Evolutionary conservation across 345 rosid genomes (phyloP), one percentile per base, ranked within the genome.

Genomic region (Acer negundo): DNA sequence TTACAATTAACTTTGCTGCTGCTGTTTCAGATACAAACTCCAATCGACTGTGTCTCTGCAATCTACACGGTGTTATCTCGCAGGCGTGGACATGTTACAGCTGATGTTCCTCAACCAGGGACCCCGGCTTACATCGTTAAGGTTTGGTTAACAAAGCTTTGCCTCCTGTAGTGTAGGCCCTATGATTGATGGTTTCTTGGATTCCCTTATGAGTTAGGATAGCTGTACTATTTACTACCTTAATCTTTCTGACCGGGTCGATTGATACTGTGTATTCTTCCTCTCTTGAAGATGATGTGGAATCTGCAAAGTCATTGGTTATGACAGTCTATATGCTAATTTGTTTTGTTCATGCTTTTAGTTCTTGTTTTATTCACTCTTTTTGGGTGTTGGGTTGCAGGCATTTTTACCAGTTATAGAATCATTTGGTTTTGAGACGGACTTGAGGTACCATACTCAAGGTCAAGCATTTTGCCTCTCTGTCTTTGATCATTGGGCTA

Each of bases 91-190:
- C 98, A 94, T 77, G 97, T 94, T 64, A 96, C 99, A 22, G 93
- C 98, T 44, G 97, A 96, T 83, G 93, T 96, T 78, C 99, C 99
- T 78, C 99, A 94, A 82, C 98, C 99, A 0, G 97, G 99, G 75
- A 96, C 98, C 13, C 99, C 99, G 0, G 91, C 92, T 66, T 96
- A 96, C 80, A 94, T 91, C 67, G 99, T 96, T 62, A 96, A 96
- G 98, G 98, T 93, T 47, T 73, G 79, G 49, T 65, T n/a, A 55
- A n/a, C 79, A 61, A 23, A 69, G 8, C 42, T 76, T 77, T 62
- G 10, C 74, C 7, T 73, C 10, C 17, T 42, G n/a, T 65, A 40
- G 62, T 42, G 15, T 65, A 38, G 62, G 1, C 35, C 24, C 47
- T 31, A 28, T 65, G 19, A 17, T n/a, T 40, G n/a, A 28, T 55